These are phyloP conservation scores for Balakata baccata DNA, from an alignment of 345 rosid species.

Conservation along the genomic window DNA sequence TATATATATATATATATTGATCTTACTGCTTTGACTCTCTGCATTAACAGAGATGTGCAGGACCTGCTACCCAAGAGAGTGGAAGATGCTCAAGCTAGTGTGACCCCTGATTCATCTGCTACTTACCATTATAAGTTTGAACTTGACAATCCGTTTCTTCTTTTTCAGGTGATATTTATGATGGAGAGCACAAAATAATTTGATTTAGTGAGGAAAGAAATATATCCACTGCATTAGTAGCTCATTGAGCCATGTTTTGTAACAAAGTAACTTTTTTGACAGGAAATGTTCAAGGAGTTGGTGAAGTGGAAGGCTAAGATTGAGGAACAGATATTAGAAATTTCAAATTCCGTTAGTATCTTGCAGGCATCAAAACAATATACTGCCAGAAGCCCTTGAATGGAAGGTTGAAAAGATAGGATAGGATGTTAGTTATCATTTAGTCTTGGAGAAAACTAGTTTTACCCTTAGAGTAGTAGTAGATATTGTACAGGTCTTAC, in stretches of 20 bases:
- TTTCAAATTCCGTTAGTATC: constrained; percentile 45
- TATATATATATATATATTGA: neutral
- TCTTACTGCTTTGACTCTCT: constrained; percentile 13
- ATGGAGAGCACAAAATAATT: neutral
- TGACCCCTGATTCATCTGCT: constrained; percentile 64
- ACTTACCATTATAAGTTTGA: constrained; percentile 53
- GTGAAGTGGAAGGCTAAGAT: constrained; percentile 72
- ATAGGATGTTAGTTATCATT: constrained; percentile 10
- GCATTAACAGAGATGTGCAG: constrained; percentile 47
- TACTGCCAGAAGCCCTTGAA: constrained; percentile 13
- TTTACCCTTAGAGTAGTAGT: constrained; percentile 21
- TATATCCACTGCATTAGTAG: neutral
- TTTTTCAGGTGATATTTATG: constrained; percentile 55
- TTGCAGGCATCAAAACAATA: constrained; percentile 48
- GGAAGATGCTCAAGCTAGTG: constrained; percentile 50
- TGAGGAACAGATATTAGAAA: constrained; percentile 70
- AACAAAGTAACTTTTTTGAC: constrained; percentile 16
- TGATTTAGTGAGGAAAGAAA: neutral
- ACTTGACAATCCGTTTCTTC: constrained; percentile 40
- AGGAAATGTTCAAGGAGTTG: constrained; percentile 73
- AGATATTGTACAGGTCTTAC: constrained; percentile 41
- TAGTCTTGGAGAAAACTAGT: constrained; percentile 1
- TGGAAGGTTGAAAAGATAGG: constrained; percentile 25
- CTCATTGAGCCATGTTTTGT: neutral
- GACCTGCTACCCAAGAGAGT: constrained; percentile 47